Conservation (phyloP, 441 rosid genomes). For the Erodium texanum region DNA sequence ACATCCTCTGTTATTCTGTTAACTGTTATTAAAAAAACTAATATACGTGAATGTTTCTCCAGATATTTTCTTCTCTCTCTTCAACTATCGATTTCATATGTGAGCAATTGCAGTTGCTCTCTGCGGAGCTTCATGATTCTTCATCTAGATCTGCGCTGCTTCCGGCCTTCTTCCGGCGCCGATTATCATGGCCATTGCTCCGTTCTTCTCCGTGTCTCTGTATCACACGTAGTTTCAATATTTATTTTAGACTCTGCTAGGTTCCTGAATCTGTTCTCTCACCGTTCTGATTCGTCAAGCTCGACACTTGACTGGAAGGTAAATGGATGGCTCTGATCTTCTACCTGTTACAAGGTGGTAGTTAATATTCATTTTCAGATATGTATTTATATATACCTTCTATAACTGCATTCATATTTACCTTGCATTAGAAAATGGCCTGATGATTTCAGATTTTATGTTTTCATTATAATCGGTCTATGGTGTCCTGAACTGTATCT, state of each 20-base stretch:
- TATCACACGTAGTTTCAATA: not conserved
- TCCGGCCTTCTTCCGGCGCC: no score
- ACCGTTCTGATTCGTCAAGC: not conserved
- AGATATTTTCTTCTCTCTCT: no score
- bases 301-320: not conserved
- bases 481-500: not conserved
- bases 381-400: not conserved
- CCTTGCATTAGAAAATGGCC: not conserved
- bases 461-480: no score
- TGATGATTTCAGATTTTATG: not conserved
- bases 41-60: no score
- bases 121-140: not conserved
- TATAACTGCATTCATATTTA: not conserved
- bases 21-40: no score
- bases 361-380: not conserved
- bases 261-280: not conserved
- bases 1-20: no score
- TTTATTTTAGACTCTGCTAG: not conserved
- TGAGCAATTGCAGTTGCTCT: not conserved
- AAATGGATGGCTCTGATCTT: not conserved
- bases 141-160: not conserved
- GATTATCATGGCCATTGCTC: not conserved
- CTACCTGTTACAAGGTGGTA: not conserved
- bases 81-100: no score
- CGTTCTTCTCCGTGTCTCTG: not conserved